Evolutionary conservation across 345 rosid species (phyloP).

Genomic region (Conringia planisiliqua): DNA sequence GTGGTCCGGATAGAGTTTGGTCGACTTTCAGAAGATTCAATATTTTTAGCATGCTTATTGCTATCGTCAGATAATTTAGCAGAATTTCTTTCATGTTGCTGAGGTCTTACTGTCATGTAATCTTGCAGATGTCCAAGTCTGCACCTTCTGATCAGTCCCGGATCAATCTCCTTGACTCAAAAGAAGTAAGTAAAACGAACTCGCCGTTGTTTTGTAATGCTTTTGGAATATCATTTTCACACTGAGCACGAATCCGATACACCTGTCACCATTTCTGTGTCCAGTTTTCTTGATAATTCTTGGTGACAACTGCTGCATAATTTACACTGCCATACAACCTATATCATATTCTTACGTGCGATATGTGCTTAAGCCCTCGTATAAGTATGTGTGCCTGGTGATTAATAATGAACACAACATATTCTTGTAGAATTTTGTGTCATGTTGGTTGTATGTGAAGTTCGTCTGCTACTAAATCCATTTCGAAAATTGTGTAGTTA

Average conservation of each 20-base stretch:
- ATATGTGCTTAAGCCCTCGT: not conserved
- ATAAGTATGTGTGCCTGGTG: not conserved
- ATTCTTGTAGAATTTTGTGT: not conserved
- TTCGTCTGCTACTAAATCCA: constrained; percentile 2
- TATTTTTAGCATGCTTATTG: not conserved
- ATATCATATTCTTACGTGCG: not conserved
- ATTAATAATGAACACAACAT: not conserved
- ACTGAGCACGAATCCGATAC: not conserved
- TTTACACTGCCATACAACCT: too few species aligned
- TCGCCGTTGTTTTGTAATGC: not conserved
- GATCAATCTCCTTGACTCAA: constrained; percentile 92
- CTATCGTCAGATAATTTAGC: not conserved
- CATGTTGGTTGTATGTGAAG: not conserved
- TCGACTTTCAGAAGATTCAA: not conserved
- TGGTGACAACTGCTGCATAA: not conserved
- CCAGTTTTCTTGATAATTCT: not conserved
- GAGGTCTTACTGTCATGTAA: constrained; percentile 18
- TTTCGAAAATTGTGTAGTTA: constrained; percentile 42
- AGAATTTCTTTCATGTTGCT: not conserved
- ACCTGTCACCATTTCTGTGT: not conserved
- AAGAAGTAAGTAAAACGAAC: constrained; percentile 61
- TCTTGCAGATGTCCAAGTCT: constrained; percentile 90
- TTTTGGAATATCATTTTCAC: too few species aligned
- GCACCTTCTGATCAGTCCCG: constrained; percentile 89
- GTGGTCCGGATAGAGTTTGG: not conserved